These are phyloP conservation scores for Kazachstania africana DNA, from an alignment of 805 yeast species.

Conservation along the genomic window DNA sequence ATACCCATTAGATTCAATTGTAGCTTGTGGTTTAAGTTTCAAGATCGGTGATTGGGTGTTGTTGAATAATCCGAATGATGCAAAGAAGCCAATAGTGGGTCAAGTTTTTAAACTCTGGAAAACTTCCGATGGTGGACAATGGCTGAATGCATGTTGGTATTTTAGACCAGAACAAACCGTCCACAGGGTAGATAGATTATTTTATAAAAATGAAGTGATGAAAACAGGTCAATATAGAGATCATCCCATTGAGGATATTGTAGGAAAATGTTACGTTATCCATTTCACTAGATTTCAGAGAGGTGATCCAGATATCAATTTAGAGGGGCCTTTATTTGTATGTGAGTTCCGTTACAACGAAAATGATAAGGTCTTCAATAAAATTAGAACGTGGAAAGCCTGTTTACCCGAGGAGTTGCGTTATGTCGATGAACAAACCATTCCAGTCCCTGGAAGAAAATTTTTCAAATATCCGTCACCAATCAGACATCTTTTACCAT, in stretches of 20 bases:
- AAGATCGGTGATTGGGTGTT: conserved; percentile 96
- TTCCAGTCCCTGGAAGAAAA: conserved; percentile 58
- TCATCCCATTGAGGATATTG: conserved; percentile 75
- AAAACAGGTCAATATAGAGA: conserved; percentile 96
- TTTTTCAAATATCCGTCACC: conserved; percentile 75
- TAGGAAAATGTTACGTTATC: conserved; percentile 89
- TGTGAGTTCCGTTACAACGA: conserved; percentile 95
- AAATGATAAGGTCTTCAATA: conserved; percentile 77
- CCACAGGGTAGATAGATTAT: conserved; percentile 79
- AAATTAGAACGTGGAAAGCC: conserved; percentile 96
- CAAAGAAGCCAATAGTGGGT: conserved; percentile 80
- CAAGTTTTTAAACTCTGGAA: conserved; percentile 91
- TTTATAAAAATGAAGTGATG: conserved; percentile 89
- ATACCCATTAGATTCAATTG: conserved; percentile 65
- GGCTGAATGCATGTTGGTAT: conserved; percentile 96
- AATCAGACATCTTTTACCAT: conserved; percentile 60
- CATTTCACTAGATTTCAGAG: conserved; percentile 90
- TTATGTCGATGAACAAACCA: conserved; percentile 66
- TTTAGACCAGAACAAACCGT: conserved; percentile 96
- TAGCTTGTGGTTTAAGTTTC: conserved; percentile 58
- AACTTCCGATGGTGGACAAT: conserved; percentile 60
- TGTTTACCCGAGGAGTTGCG: conserved; percentile 95
- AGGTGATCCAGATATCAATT: conserved; percentile 78
- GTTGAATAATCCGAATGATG: conserved; percentile 76
- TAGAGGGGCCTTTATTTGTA: conserved; percentile 76